Percentiles rank a stretch among this genome's conserved stretches.
These are phyloP conservation scores for Solanum piurae DNA, from an alignment of 257 asterid species.

Conservation along the genomic window DNA sequence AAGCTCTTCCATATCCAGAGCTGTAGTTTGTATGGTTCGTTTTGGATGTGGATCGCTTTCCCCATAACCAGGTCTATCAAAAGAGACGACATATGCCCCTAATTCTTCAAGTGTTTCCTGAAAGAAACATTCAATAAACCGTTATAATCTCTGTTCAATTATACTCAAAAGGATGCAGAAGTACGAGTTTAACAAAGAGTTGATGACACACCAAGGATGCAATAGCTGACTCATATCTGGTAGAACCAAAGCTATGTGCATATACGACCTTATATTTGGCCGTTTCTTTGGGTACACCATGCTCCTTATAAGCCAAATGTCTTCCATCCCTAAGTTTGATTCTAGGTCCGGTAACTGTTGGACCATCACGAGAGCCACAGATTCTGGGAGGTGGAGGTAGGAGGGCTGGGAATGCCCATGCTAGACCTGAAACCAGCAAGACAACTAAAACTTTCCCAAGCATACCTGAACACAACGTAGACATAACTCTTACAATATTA, in stretches of 20 bases:
- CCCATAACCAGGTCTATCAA: conserved; percentile 79
- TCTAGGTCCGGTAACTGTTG: conserved; percentile 55
- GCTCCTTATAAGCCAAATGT: conserved; percentile 63
- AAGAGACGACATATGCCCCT: conserved; percentile 50
- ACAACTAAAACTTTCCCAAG: conserved; percentile 30
- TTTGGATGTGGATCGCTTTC: conserved; percentile 75
- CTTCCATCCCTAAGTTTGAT: conserved; percentile 73
- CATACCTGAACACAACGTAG: conserved; percentile 33
- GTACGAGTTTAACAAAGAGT: not conserved
- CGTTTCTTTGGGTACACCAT: conserved; percentile 58
- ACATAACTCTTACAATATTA: not conserved
- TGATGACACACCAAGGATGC: conserved; percentile 37
- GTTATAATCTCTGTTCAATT: not conserved
- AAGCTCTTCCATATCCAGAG: conserved; percentile 64
- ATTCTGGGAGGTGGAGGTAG: conserved; percentile 53
- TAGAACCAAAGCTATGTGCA: conserved; percentile 58
- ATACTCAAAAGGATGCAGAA: not conserved
- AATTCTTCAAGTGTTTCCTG: conserved; percentile 48
- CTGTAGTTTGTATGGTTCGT: conserved; percentile 39
- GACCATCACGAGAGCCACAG: conserved; percentile 59
- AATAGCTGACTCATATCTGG: conserved; percentile 43
- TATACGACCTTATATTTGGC: conserved; percentile 55
- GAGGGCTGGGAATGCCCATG: conserved; percentile 44
- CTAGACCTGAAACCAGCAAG: conserved; percentile 36
- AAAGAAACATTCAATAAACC: not conserved